Evolutionary conservation across 352 stramenopile genomes (phyloP).

Genomic region (Globisporangium paddicum): DNA sequence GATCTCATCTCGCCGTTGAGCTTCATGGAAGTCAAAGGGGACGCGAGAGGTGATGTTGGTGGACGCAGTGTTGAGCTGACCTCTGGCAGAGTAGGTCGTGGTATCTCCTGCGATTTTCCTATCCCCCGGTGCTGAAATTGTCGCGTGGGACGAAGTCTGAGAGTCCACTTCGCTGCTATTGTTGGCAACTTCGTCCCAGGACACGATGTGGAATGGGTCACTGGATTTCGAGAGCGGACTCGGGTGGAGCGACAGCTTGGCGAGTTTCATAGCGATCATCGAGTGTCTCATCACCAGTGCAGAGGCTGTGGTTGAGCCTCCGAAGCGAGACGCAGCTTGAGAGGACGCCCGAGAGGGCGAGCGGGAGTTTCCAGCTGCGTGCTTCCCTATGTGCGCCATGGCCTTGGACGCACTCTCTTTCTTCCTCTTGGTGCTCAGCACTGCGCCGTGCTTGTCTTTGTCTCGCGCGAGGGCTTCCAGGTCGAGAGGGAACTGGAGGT

Average conservation of each 20-base stretch:
- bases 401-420: slow-evolving; percentile 11
- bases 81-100: not conserved
- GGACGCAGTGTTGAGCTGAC: slow-evolving; percentile 8
- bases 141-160: slow-evolving; percentile 1
- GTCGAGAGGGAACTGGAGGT: slow-evolving; percentile 8
- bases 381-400: slow-evolving; percentile 6
- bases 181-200: slow-evolving; percentile 7
- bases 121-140: too few species aligned
- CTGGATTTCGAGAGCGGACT: not conserved
- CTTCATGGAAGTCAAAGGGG: slow-evolving; percentile 29
- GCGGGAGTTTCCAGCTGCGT: slow-evolving; percentile 10
- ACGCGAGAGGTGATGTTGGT: slow-evolving; percentile 11
- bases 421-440: slow-evolving; percentile 6
- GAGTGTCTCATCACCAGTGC: slow-evolving; percentile 17
- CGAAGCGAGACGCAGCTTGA: slow-evolving; percentile 26
- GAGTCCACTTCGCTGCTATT: not conserved
- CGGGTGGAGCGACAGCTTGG: slow-evolving; percentile 21
- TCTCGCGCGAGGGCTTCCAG: not conserved
- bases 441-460: slow-evolving; percentile 3
- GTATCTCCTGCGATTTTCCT: too few species aligned
- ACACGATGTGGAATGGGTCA: slow-evolving; percentile 8
- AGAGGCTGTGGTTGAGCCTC: slow-evolving; percentile 10
- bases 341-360: slow-evolving; percentile 30
- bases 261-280: slow-evolving; percentile 24
- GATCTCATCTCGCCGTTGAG: slow-evolving; percentile 38